Base-by-base conservation (phyloP, 2,329 filamentous ascomycete species). In the Akanthomyces lecanii region DNA sequence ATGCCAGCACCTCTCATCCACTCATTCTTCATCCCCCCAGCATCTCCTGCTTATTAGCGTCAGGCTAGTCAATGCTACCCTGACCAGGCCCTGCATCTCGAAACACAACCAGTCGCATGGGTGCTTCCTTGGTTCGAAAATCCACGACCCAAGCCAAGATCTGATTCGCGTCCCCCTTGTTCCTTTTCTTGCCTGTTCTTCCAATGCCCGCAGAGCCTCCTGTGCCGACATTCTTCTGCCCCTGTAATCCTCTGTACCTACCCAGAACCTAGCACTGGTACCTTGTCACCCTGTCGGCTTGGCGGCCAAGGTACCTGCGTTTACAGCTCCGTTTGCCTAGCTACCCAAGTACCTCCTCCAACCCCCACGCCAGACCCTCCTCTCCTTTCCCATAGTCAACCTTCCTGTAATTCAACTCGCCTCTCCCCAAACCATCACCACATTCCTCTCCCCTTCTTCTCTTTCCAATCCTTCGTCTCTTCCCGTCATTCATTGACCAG, bases 381-480 rank as follows among this genome's bases (percentile, higher is more conserved):
- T 52, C 47, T 42, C 57, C 48, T 52, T 60, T 60, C 47, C 57
- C 47, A 52, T 44, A 4, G 25, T 5, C 47, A 42, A 21, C 7
- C 33, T 23, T 30, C 21, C 47, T 60, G 57, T 52, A 61, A 61
- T 52, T 36, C 36, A 42, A 50, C 33, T 23, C 40, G 8, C 36
- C 28, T 21, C 2, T 45, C 58, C 23, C 59, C 59, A 54, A 18
- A 25, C 8, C 56, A 14, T 48, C 48, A 48, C 52, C 42, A 38
- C 23, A 30, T 21, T 68, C 70, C 50, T 53, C 38, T 48, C 36
- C 52, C 21, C 47, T 12, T 63, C 51, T 61, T 21, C 56, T 60
- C 50, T 64, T 64, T 56, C 64, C 23, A 16, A n/a, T 61, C 25
- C 38, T 42, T 23, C 25, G 21, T 18, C 23, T 21, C 40, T 59